Conservation (phyloP, 805 yeast genomes). For the Sugiyamaella lignohabitans region DNA sequence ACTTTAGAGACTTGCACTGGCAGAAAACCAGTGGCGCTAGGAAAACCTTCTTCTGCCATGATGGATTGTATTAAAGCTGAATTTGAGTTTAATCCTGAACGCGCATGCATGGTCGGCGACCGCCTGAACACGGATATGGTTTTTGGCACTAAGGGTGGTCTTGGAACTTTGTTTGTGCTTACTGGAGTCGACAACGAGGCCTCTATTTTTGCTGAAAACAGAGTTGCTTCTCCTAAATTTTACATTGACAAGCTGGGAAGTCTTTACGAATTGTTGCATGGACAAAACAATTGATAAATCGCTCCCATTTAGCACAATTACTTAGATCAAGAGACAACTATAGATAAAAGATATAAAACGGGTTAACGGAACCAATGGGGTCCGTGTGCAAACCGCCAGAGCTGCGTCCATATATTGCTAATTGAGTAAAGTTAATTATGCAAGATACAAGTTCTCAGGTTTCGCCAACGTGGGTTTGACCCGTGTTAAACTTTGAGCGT, state of each 20-base stretch:
- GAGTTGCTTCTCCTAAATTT: slow-evolving; percentile 51
- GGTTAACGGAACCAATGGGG: not conserved
- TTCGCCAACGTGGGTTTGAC: too few species aligned
- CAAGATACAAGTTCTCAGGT: too few species aligned
- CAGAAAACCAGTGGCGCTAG: slow-evolving; percentile 84
- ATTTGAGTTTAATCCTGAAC: slow-evolving; percentile 42
- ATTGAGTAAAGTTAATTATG: too few species aligned
- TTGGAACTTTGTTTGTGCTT: slow-evolving; percentile 79
- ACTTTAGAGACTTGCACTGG: slow-evolving; percentile 68
- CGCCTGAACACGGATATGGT: slow-evolving; percentile 90
- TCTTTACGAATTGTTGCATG: slow-evolving; percentile 51
- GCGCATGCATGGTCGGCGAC: slow-evolving; percentile 91
- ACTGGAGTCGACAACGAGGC: slow-evolving; percentile 86
- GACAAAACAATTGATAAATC: too few species aligned
- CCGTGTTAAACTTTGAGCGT: too few species aligned
- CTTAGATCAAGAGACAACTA: not conserved
- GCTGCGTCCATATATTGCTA: too few species aligned
- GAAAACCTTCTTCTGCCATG: slow-evolving; percentile 88
- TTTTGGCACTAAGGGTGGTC: slow-evolving; percentile 82
- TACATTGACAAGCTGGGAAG: slow-evolving; percentile 74
- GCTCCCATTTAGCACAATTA: too few species aligned
- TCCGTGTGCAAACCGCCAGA: too few species aligned
- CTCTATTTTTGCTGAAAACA: slow-evolving; percentile 40
- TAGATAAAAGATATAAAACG: not conserved
- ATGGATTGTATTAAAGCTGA: slow-evolving; percentile 78